Base-by-base conservation (phyloP, 192 early-diverging fungal species). In the Backusella mclennaniae region DNA sequence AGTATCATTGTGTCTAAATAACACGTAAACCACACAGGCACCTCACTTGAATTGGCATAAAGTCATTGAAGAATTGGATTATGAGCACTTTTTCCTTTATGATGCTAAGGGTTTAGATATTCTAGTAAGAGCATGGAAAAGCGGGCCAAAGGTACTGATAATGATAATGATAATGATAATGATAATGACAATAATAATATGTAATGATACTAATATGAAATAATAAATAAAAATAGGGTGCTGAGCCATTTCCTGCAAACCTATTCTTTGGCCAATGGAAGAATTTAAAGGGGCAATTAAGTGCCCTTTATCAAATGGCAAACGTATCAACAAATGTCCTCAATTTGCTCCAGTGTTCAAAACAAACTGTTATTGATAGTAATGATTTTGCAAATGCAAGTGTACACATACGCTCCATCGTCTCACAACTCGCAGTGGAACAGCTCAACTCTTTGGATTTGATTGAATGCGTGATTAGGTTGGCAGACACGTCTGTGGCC, bases 381-480 rank as follows among this genome's bases (percentile, higher is more conserved):
- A 91, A 93, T 2, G 87, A 88, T 42, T 84, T 88, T 67, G 80
- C 78, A 15, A 79, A 79, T 39, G 79, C 87, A 1, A 86, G 75
- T 31, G 63, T 80, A n/a, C 80, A 82, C 31, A 76, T 88, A 19
- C 85, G 82, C 19, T 76, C 84, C 42, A 76, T 84, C 38, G 82
- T 87, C 42, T 77, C 85, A 39, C 83, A 90, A 39, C 73, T 92
- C 3, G 83, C 85, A 23, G 83, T 80, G 1, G 82, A 83, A 41
- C 84, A 88, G 15, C 90, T 90, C 82, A 96, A 96, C 80, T 89
- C 84, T 0, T 71, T 94, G 29, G 92, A 94, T 21, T 79, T 96
- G 46, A 87, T 94, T 36, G 91, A 94, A 73, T 88, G 89, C 17
- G 77, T 95, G 6, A 80, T 85, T 66, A 67, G 73, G 73, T 70